phyloP scores from a whole-genome alignment of 2,329 filamentous ascomycete genomes.

The Pestalotiopsis sp. region DNA sequence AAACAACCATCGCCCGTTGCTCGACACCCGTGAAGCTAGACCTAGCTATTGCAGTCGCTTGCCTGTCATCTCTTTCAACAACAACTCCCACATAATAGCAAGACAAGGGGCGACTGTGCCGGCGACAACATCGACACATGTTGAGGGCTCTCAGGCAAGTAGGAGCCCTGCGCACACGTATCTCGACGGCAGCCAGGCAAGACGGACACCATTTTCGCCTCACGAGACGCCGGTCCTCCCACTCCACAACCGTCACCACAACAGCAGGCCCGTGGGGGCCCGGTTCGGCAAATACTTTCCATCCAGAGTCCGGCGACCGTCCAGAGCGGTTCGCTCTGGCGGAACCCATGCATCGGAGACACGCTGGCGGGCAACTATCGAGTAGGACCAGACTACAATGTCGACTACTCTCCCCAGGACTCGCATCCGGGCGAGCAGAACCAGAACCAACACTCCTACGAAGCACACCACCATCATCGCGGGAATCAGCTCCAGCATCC shows the following conservation, averaged over 20 bases:
- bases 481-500: constrained; percentile 52
- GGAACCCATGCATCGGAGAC: constrained; percentile 72
- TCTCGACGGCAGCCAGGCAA: constrained; percentile 28
- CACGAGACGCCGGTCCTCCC: constrained; percentile 32
- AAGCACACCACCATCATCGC: constrained; percentile 42
- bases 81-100: neutral
- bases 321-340: constrained; percentile 78
- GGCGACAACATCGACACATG: constrained; percentile 36
- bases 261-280: constrained; percentile 57
- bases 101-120: neutral
- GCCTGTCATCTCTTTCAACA: neutral
- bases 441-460: constrained; percentile 67
- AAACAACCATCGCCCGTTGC: neutral
- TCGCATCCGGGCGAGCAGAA: constrained; percentile 66
- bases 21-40: neutral
- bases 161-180: constrained; percentile 30
- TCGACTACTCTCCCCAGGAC: constrained; percentile 73
- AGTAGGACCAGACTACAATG: constrained; percentile 70
- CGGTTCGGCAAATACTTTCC: constrained; percentile 58
- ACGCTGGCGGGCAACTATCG: constrained; percentile 77
- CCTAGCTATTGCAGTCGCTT: neutral
- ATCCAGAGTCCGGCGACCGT: constrained; percentile 68
- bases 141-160: constrained; percentile 33
- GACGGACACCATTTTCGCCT: constrained; percentile 32
- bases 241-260: constrained; percentile 35